Evolutionary conservation across 257 asterid species (phyloP).

Genomic region (Capsicum pubescens): DNA sequence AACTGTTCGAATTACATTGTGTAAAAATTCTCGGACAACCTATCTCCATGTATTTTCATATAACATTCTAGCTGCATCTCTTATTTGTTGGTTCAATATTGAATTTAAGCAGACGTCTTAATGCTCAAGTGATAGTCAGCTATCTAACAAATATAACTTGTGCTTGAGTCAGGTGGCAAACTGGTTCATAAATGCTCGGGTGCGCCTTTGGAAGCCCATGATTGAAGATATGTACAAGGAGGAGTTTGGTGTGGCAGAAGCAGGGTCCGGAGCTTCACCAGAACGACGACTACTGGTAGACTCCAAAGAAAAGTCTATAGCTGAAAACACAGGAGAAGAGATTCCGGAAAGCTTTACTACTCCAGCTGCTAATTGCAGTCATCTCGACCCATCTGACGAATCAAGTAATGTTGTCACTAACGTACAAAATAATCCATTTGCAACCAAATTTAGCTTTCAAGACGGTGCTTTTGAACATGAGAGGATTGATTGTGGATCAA

Average conservation of each 20-base stretch:
- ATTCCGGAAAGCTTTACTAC: slow-evolving; percentile 42
- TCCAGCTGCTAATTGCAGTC: slow-evolving; percentile 37
- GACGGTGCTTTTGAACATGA: slow-evolving; percentile 40
- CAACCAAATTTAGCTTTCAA: slow-evolving; percentile 40
- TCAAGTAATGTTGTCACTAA: slow-evolving; percentile 36
- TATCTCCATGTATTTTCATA: neutral
- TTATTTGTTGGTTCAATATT: neutral
- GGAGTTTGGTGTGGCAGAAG: slow-evolving; percentile 64
- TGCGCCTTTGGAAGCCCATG: slow-evolving; percentile 92
- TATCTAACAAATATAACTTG: slow-evolving; percentile 26
- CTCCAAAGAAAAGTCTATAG: slow-evolving; percentile 46
- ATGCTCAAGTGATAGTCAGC: slow-evolving; percentile 17
- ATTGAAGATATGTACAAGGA: slow-evolving; percentile 89
- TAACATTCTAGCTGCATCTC: neutral
- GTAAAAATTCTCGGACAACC: neutral
- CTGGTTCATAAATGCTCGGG: slow-evolving; percentile 89
- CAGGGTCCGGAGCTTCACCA: slow-evolving; percentile 52
- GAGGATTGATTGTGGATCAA: slow-evolving; percentile 34
- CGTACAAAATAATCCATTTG: slow-evolving; percentile 33
- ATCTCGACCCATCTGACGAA: slow-evolving; percentile 35
- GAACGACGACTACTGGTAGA: slow-evolving; percentile 38
- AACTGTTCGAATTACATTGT: neutral
- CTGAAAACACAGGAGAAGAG: slow-evolving; percentile 50
- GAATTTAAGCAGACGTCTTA: neutral
- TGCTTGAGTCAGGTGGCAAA: slow-evolving; percentile 65